These are phyloP conservation scores for Streptanthus diversifolius DNA, from an alignment of 345 rosid species.

Conservation along the genomic window DNA sequence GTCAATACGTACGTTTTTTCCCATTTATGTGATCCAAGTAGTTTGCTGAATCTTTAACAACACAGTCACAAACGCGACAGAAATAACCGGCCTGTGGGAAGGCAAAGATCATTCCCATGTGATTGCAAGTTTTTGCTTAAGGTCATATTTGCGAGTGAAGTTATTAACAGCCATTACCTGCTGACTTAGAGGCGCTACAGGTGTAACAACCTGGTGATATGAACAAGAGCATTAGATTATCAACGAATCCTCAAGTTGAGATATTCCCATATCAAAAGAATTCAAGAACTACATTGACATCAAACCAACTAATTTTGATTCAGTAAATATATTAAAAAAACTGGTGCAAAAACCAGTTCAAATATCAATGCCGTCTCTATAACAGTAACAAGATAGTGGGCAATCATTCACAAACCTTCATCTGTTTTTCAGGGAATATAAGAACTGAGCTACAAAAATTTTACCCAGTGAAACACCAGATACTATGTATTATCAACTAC, in stretches of 20 bases:
- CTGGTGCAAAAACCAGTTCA: neutral
- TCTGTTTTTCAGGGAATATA: neutral
- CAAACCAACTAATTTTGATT: neutral
- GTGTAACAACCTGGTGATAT: slow-evolving; percentile 82
- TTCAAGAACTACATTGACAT: neutral
- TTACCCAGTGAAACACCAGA: neutral
- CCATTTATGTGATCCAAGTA: slow-evolving; percentile 99
- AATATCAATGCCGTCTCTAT: neutral
- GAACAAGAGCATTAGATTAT: neutral
- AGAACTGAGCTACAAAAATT: slow-evolving; percentile 1
- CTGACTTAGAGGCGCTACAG: slow-evolving; percentile 95
- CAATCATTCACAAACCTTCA: slow-evolving; percentile 7
- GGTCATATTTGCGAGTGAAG: neutral
- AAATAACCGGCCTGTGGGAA: slow-evolving; percentile 83
- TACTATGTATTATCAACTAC: neutral
- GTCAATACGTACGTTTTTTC: slow-evolving; percentile 69
- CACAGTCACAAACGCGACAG: slow-evolving; percentile 94
- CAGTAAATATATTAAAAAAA: neutral
- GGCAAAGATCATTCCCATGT: neutral
- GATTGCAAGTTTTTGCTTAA: neutral
- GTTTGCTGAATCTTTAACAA: slow-evolving; percentile 98
- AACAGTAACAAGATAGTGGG: neutral
- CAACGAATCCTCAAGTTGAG: neutral
- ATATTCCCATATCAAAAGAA: neutral
- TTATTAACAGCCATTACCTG: slow-evolving; percentile 52